Evolutionary conservation across 163 green algal species (phyloP), one percentile per base, ranked within the genome.

Genomic region (Scenedesmus sp.): DNA sequence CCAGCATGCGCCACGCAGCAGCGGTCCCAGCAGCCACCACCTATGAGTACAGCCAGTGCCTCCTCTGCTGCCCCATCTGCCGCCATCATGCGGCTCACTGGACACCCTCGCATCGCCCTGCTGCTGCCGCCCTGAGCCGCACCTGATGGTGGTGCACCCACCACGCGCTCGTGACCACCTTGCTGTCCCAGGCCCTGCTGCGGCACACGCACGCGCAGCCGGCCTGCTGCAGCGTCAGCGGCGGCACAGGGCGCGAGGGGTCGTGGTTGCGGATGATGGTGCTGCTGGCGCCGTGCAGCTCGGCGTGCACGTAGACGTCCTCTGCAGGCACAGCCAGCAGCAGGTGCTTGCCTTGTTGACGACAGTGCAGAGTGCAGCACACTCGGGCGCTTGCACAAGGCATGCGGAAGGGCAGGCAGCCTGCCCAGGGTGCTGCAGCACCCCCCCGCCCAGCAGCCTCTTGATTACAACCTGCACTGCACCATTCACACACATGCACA

Each of bases 111-210:
- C n/a, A n/a, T n/a, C n/a, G n/a, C n/a, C n/a, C 12, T 13, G 15
- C 49, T 56, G 59, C 24, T 35, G 22, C 65, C 40, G 65, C 6
- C 30, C 65, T 40, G 65, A 7, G 40, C 7, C 89, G 90, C 83
- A 96, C 95, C 95, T 98, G 97, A 83, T 98, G 79, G 24, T 96
- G 93, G 87, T 98, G 87, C 65, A 99, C 97, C 98, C 98, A 99
- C 96, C 96, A 99, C 15, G 98, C 98, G 59, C 93, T 97, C 30
- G 97, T 99, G 3, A 99, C 95, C 13, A 99, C 95, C 92, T 99
- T 99, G 35, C 95, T 93, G 84, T 99, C 96, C 98, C 98, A 99
- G 13, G 97, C 98, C 26, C 95, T 87, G 49, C 92, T 97, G 86
- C 97, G 95, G 92, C 97, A 99, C 81, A 99, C 95, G 68, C 95